These are phyloP conservation scores for Sugiyamaella marilandica DNA, from an alignment of 805 yeast species.

Conservation along the genomic window DNA sequence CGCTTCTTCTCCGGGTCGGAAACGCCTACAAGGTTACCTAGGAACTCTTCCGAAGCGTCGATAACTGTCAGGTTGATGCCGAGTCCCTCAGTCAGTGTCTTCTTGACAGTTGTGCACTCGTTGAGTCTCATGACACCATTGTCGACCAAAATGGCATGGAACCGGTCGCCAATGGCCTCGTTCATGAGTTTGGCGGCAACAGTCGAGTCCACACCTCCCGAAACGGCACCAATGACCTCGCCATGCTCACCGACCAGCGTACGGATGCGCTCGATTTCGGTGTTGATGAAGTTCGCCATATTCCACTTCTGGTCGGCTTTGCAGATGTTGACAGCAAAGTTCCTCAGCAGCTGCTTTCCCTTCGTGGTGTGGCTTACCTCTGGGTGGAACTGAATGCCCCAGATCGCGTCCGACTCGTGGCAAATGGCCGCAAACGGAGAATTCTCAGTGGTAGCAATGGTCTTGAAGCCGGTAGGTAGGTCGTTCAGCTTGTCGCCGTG, in stretches of 20 bases:
- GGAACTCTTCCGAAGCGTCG: slow-evolving; percentile 88
- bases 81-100: slow-evolving; percentile 85
- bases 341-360: slow-evolving; percentile 81
- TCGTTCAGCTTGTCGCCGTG: slow-evolving; percentile 95
- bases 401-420: slow-evolving; percentile 65
- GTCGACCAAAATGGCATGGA: slow-evolving; percentile 97
- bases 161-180: slow-evolving; percentile 97
- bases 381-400: slow-evolving; percentile 98
- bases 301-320: slow-evolving; percentile 88
- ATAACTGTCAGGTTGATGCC: slow-evolving; percentile 93
- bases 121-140: slow-evolving; percentile 96
- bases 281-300: slow-evolving; percentile 95
- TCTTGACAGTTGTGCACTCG: slow-evolving; percentile 84
- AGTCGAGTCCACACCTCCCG: slow-evolving; percentile 99
- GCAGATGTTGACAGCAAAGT: slow-evolving; percentile 92
- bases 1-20: slow-evolving; percentile 99
- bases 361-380: slow-evolving; percentile 95
- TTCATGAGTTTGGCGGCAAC: slow-evolving; percentile 98
- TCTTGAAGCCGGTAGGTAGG: slow-evolving; percentile 81
- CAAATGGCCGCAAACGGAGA: slow-evolving; percentile 95
- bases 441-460: slow-evolving; percentile 87
- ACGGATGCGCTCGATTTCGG: slow-evolving; percentile 91
- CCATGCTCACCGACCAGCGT: slow-evolving; percentile 93
- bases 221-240: slow-evolving; percentile 98
- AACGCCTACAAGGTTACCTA: slow-evolving; percentile 81